These are phyloP conservation scores for Saturnispora quitensis DNA, from an alignment of 805 yeast genomes.

Conservation along the genomic window DNA sequence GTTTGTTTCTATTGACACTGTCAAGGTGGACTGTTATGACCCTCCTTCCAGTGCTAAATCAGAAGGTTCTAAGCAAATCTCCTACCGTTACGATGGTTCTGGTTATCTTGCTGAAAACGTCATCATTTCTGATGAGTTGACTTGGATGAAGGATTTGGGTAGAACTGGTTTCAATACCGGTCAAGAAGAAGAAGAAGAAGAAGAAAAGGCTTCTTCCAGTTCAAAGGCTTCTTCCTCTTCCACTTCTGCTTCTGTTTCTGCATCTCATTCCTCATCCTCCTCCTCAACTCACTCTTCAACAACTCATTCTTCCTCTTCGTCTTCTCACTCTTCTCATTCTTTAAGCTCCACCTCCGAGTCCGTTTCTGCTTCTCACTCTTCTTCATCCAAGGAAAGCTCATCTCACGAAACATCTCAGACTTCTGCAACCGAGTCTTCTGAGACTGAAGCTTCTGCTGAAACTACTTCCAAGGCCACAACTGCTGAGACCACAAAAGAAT, in stretches of 20 bases:
- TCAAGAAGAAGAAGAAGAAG: constrained; percentile 25
- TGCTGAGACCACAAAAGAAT: background rate
- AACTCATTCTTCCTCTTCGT: constrained; percentile 2
- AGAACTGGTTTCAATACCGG: constrained; percentile 62
- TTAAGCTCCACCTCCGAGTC: background rate
- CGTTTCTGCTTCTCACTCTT: background rate
- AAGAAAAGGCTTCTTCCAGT: constrained; percentile 17
- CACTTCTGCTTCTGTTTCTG: constrained; percentile 3
- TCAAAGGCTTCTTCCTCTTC: background rate
- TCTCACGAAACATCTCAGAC: background rate
- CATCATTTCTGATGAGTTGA: constrained; percentile 51
- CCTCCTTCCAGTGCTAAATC: constrained; percentile 48
- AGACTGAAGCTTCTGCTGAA: background rate
- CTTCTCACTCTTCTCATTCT: background rate
- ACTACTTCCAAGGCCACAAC: background rate
- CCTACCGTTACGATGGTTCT: constrained; percentile 46
- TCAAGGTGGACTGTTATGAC: constrained; percentile 61
- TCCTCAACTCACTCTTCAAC: background rate
- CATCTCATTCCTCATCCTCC: constrained; percentile 1
- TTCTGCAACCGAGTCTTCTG: background rate
- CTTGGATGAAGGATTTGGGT: constrained; percentile 49
- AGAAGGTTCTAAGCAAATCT: constrained; percentile 31
- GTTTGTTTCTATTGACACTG: constrained; percentile 52
- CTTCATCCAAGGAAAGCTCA: background rate
- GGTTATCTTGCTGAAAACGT: constrained; percentile 43